These are phyloP conservation scores for Kernera saxatilis DNA, from an alignment of 345 rosid species.

Conservation along the genomic window DNA sequence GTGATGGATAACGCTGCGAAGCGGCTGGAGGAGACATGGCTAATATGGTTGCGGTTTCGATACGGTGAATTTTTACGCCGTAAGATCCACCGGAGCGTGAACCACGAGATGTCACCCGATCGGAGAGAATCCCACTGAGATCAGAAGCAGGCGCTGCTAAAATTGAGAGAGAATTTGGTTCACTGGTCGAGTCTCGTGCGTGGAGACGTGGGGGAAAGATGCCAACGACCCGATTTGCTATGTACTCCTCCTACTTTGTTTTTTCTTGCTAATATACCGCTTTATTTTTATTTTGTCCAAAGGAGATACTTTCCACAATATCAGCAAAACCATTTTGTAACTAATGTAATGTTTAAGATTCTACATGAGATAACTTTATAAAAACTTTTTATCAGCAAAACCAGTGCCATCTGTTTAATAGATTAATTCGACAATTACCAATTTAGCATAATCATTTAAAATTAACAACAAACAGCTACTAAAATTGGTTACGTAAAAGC, in stretches of 20 bases:
- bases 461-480: neutral
- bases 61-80: neutral
- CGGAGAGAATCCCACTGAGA: constrained; percentile 9
- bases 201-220: constrained; percentile 22
- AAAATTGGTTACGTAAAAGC: no score
- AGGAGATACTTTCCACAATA: neutral
- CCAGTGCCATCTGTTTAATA: neutral
- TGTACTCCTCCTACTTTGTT: neutral
- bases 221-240: constrained; percentile 21
- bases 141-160: constrained; percentile 10
- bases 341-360: neutral
- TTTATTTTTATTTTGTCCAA: neutral
- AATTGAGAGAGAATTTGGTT: constrained; percentile 22
- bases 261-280: neutral
- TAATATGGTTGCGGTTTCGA: neutral
- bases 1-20: constrained; percentile 77
- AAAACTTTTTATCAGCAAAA: neutral
- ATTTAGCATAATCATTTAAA: neutral
- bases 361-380: neutral
- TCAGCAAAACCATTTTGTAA: neutral
- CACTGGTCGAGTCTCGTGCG: constrained; percentile 30
- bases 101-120: constrained; percentile 19
- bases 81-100: constrained; percentile 25
- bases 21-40: constrained; percentile 85
- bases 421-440: neutral